Percentiles rank a stretch among this genome's conserved stretches.
Conservation (phyloP, 106 monocot genomes). For the Agapanthus africanus region DNA sequence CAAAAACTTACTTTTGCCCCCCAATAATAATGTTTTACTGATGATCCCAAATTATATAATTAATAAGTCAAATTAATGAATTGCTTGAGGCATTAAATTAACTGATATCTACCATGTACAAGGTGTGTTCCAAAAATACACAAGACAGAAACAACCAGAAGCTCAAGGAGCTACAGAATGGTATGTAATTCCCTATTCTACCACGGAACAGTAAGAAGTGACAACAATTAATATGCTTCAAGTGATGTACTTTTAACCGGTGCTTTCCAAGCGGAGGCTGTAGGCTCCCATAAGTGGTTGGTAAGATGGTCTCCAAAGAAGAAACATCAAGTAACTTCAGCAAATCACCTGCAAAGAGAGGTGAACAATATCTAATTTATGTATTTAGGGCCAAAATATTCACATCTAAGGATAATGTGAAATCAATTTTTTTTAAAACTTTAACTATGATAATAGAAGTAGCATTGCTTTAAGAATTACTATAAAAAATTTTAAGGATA, state of each 20-base stretch:
- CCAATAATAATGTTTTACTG: too few relatives aligned
- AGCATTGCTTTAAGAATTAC: not conserved
- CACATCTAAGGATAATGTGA: not conserved
- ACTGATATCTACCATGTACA: too few relatives aligned
- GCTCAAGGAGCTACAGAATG: too few relatives aligned
- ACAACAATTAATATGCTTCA: not conserved
- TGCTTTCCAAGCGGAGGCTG: slow-evolving; percentile 89
- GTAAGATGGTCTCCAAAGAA: slow-evolving; percentile 47
- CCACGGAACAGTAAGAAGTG: not conserved
- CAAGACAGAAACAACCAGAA: too few relatives aligned
- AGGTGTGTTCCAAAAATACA: too few relatives aligned
- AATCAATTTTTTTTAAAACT: not conserved
- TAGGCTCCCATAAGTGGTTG: slow-evolving; percentile 74
- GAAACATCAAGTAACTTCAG: slow-evolving; percentile 74
- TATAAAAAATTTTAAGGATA: too few relatives aligned
- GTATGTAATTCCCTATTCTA: too few relatives aligned
- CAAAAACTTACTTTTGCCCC: too few relatives aligned
- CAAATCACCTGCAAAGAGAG: slow-evolving; percentile 55
- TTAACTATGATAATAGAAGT: not conserved
- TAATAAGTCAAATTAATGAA: too few relatives aligned
- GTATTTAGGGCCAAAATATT: not conserved
- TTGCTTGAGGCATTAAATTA: too few relatives aligned
- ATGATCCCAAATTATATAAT: too few relatives aligned
- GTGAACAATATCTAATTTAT: slow-evolving; percentile 6
- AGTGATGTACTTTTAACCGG: slow-evolving; percentile 59